These are phyloP conservation scores for Diplosphaera chodatii DNA, from an alignment of 139 green algal species.

Conservation along the genomic window DNA sequence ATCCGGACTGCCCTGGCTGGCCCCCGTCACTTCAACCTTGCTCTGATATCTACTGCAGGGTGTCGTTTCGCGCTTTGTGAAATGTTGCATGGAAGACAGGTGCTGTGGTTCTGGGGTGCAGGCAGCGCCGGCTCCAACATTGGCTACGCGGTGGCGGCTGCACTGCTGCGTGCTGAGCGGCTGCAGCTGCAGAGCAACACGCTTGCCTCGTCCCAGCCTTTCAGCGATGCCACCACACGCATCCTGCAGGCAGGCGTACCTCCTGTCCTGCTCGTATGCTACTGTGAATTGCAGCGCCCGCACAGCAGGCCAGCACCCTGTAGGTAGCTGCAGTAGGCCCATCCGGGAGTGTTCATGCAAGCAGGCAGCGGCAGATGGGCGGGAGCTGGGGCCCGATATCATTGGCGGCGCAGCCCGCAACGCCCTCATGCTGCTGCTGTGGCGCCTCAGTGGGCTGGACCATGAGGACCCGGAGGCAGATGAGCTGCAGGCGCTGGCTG, in stretches of 20 bases:
- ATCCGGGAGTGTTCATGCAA: too few species aligned
- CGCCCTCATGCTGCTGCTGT: neutral
- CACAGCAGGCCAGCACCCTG: too few species aligned
- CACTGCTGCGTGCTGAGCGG: neutral
- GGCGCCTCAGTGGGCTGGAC: neutral
- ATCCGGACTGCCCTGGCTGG: too few species aligned
- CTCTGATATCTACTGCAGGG: too few species aligned
- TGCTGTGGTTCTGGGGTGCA: too few species aligned
- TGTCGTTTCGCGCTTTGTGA: too few species aligned
- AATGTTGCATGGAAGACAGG: too few species aligned
- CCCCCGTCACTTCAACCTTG: too few species aligned
- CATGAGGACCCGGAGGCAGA: neutral
- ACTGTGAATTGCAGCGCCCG: too few species aligned
- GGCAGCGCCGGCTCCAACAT: neutral
- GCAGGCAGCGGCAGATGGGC: constrained; percentile 12
- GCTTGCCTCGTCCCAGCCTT: neutral
- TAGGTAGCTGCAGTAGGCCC: too few species aligned
- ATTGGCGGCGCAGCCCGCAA: constrained; percentile 1
- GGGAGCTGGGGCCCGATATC: neutral
- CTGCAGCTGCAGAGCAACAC: neutral
- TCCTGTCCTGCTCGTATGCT: too few species aligned
- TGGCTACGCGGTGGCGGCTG: neutral
- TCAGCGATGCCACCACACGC: neutral
- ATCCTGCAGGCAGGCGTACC: constrained; percentile 1
- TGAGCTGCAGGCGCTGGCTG: neutral